These are phyloP conservation scores for Suhomyces panamericanus DNA, from an alignment of 1,139 yeast species.

Conservation along the genomic window DNA sequence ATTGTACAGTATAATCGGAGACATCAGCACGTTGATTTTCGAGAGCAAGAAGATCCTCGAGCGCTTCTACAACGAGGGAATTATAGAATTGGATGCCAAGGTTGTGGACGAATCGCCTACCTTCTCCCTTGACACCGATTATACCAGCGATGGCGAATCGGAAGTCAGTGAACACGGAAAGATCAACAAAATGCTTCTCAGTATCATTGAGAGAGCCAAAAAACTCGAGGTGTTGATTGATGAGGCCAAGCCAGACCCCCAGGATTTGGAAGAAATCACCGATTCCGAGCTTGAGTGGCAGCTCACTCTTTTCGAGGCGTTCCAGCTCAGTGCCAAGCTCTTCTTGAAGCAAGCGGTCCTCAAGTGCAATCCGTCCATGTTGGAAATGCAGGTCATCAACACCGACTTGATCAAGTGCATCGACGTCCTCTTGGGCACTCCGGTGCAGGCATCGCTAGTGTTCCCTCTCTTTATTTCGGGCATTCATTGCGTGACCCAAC, in stretches of 20 bases:
- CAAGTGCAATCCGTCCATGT: constrained; percentile 59
- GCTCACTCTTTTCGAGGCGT: constrained; percentile 68
- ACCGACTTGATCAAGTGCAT: constrained; percentile 57
- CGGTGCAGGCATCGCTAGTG: constrained; percentile 69
- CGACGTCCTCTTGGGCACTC: constrained; percentile 63
- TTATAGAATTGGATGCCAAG: not conserved
- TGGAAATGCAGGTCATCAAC: constrained; percentile 63
- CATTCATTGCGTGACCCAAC: constrained; percentile 55
- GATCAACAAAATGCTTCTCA: constrained; percentile 23
- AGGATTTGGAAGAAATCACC: constrained; percentile 48
- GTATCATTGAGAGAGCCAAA: constrained; percentile 40
- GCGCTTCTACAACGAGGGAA: constrained; percentile 17
- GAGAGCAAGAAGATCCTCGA: constrained; percentile 41
- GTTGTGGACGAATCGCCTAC: constrained; percentile 10
- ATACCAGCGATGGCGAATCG: constrained; percentile 15
- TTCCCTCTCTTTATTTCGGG: constrained; percentile 81
- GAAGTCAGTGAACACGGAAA: constrained; percentile 30
- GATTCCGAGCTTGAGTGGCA: constrained; percentile 64
- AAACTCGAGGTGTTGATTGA: constrained; percentile 53
- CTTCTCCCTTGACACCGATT: constrained; percentile 1
- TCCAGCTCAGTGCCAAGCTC: constrained; percentile 67
- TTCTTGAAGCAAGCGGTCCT: constrained; percentile 66
- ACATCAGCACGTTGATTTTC: constrained; percentile 61
- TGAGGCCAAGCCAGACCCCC: constrained; percentile 52
- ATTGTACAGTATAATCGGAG: constrained; percentile 64